phyloP scores from a whole-genome alignment of 2,329 filamentous ascomycete species.

The Ophiobolus disseminans region DNA sequence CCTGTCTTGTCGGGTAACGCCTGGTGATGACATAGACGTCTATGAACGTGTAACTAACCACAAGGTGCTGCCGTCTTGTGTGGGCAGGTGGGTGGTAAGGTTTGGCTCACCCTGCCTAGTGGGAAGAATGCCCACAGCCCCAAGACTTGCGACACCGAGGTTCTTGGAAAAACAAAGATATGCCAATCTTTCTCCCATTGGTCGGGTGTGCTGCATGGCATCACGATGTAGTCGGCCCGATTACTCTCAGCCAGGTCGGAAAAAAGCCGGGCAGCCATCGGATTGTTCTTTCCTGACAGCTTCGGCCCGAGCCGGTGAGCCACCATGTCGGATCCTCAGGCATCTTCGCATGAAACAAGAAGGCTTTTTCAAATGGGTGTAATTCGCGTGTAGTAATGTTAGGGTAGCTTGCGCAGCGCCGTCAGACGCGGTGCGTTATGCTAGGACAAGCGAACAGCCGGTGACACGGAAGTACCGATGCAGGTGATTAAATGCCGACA shows the following conservation, averaged over 20 bases:
- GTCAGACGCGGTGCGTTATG: background rate
- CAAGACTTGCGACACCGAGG: too few species aligned
- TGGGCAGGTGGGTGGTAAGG: too few species aligned
- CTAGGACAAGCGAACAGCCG: conserved; percentile 4
- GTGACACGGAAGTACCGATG: conserved; percentile 4
- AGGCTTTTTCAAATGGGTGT: background rate
- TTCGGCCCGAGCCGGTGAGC: conserved; percentile 34
- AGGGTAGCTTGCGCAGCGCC: background rate
- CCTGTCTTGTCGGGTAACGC: too few species aligned
- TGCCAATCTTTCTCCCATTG: too few species aligned
- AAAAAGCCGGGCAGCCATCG: background rate
- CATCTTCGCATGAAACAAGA: conserved; percentile 14
- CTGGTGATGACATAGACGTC: too few species aligned
- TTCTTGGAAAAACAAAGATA: too few species aligned
- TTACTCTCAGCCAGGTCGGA: background rate
- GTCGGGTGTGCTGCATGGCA: conserved; percentile 3
- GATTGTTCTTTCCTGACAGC: conserved; percentile 20
- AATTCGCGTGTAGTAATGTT: background rate
- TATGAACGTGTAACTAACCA: too few species aligned
- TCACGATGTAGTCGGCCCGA: background rate
- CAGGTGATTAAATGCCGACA: conserved; percentile 8
- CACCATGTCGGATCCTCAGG: conserved; percentile 13
- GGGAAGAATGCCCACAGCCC: too few species aligned
- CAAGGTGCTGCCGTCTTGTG: too few species aligned
- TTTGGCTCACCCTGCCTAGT: too few species aligned